Evolutionary conservation across 2,329 filamentous ascomycete genomes (phyloP).

Genomic region (Pestalotiopsis sp.): DNA sequence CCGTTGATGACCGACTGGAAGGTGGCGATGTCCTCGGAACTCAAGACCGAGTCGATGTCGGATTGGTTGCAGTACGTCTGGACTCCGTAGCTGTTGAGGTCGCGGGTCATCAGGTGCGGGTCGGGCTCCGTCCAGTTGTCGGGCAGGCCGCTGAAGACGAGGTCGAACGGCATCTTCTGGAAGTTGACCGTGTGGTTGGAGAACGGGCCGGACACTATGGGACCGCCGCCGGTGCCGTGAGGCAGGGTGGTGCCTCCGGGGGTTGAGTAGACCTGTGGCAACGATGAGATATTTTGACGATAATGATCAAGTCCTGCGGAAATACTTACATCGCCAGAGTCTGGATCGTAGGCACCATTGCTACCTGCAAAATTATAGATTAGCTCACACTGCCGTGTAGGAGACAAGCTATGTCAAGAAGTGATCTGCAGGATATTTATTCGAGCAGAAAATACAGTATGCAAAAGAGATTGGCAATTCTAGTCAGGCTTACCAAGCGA

Average conservation of each 20-base stretch:
- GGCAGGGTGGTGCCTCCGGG: constrained; percentile 28
- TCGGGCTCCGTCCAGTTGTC: constrained; percentile 24
- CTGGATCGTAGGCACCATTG: background rate
- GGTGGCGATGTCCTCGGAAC: constrained; percentile 21
- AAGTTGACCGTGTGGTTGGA: constrained; percentile 30
- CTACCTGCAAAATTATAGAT: background rate
- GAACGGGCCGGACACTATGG: constrained; percentile 45
- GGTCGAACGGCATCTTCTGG: constrained; percentile 22
- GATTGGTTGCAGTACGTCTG: constrained; percentile 23
- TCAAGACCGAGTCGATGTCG: constrained; percentile 25
- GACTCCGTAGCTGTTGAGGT: constrained; percentile 21
- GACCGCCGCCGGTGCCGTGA: constrained; percentile 51
- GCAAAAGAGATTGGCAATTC: too few species aligned
- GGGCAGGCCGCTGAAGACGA: constrained; percentile 23
- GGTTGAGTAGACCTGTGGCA: background rate
- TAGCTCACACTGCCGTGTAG: background rate
- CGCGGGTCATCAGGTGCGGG: constrained; percentile 34
- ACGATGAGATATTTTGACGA: background rate
- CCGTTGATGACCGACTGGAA: constrained; percentile 40
- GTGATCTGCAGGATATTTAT: background rate
- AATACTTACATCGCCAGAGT: background rate
- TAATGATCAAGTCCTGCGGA: background rate
- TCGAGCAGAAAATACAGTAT: background rate
- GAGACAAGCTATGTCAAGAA: background rate
- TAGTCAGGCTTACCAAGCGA: background rate